Base-by-base conservation (phyloP, 345 rosid species). In the Jatropha curcas region DNA sequence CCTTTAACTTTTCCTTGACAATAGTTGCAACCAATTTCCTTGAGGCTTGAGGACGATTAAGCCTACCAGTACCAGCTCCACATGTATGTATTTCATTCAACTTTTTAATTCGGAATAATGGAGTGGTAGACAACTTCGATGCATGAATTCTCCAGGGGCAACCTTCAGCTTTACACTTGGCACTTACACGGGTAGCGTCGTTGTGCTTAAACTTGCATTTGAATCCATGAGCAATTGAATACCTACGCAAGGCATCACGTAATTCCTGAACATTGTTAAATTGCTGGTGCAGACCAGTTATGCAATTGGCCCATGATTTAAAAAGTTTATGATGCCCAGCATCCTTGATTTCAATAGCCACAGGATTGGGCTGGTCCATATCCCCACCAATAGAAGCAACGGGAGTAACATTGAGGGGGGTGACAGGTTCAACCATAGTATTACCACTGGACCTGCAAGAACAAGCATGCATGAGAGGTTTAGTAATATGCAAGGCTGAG, bases 211-310 rank as follows among this genome's bases (percentile, higher is more conserved):
- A 77, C 12, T 43, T 61, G 64, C 55, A 24, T n/a, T 75, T 58
- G 76, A 77, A 77, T 50, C 80, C 80, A 52, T 57, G 76, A 31
- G 80, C 80, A 51, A 77, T 53, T 20, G 73, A 72, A 61, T 72
- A 72, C 68, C 59, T 60, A 31, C 76, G 80, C 4, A 77, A 53
- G 20, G 80, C 80, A 13, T 77, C 80, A 48, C 73, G 80, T 33
- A 77, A 58, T 53, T 71, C 76, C 22, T 45, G 43, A 20, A 77
- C 80, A 30, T 67, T 67, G 22, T 67, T 60, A 61, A 77, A 77
- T 76, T 72, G 80, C 76, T 77, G 80, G 65, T 72, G 80, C 39
- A 77, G 72, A 20, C 80, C 80, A n/a, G 80, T 77, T 52, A 77
- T 71, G 64, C 76, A 72, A 48, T 77, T 77, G 53, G 56, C 72